A percentile compares a stretch with the other conserved stretches of the same genome.
These are phyloP conservation scores for Aspergillus kassunensis DNA, from an alignment of 495 filamentous ascomycete genomes.

Conservation along the genomic window DNA sequence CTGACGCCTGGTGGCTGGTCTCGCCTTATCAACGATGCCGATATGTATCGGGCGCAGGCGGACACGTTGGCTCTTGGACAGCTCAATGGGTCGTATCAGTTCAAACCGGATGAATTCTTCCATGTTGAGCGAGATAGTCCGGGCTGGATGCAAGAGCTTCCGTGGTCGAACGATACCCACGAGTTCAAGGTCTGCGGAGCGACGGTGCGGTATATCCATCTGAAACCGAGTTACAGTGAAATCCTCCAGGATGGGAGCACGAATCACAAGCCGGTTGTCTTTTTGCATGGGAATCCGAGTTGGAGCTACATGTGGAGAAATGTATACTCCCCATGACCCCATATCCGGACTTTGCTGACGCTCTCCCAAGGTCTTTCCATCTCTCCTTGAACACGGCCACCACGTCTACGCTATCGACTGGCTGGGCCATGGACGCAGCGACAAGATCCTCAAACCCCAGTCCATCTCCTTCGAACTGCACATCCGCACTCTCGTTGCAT, in stretches of 20 bases:
- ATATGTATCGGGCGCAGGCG: not conserved
- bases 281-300: not conserved
- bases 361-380: not conserved
- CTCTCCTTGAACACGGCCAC: not conserved
- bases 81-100: not conserved
- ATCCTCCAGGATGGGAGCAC: not conserved
- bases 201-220: not conserved
- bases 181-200: not conserved
- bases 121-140: not conserved
- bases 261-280: not conserved
- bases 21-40: not conserved
- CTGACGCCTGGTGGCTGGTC: not conserved
- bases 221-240: not conserved
- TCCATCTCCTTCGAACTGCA: not conserved
- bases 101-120: not conserved
- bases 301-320: constrained; percentile 5
- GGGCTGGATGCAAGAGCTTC: not conserved
- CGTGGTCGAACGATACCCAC: not conserved
- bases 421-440: not conserved
- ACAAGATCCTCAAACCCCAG: not conserved
- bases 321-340: not conserved
- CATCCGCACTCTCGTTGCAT: not conserved
- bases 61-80: not conserved
- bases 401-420: not conserved
- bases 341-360: not conserved